Evolutionary conservation across 140 eudicot species (phyloP), one percentile per base, ranked within the genome.

Genomic region (Bidens hawaiensis): DNA sequence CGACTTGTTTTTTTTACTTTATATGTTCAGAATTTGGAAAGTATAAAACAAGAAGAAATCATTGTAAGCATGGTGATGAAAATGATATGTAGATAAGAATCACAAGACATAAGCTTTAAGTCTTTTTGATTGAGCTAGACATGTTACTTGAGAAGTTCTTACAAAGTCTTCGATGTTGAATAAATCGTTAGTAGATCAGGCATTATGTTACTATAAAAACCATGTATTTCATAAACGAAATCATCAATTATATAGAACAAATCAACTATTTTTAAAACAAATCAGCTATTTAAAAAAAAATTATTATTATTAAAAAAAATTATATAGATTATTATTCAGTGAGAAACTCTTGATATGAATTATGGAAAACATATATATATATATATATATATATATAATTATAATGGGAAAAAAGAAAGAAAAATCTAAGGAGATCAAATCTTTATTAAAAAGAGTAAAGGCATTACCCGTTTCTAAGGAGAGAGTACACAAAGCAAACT

Each of bases 401-500:
- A n/a, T n/a, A n/a, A n/a, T n/a, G n/a, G 7, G 6, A 1, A 19
- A 49, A 49, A 19, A 17, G n/a, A n/a, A n/a, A n/a, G n/a, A n/a
- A n/a, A 49, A 17, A 45, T 14, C 8, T 45, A 45, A 45, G 21
- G 4, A 45, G n/a, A 16, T 18, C 14, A 30, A 57, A 31, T 16
- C 63, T 57, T 30, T 57, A 57, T 57, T 3, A 10, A 15, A 31
- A 30, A 45, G 41, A 43, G 58, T 23, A 51, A 23, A 51, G 43
- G 53, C 34, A 68, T 13, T 1, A 42, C 49, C 26, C 47, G 18
- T 71, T 68, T 56, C 17, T 22, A 16, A 23, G 34, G 14, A 41
- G 48, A 4, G 45, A 64, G 67, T 23, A 19, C 22, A 31, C 40
- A 60, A 69, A 58, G 51, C 58, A 58, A 72, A 46, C 28, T 17